These are phyloP conservation scores for Eutypella sp. DNA, from an alignment of 2,329 filamentous ascomycete species.

Conservation along the genomic window DNA sequence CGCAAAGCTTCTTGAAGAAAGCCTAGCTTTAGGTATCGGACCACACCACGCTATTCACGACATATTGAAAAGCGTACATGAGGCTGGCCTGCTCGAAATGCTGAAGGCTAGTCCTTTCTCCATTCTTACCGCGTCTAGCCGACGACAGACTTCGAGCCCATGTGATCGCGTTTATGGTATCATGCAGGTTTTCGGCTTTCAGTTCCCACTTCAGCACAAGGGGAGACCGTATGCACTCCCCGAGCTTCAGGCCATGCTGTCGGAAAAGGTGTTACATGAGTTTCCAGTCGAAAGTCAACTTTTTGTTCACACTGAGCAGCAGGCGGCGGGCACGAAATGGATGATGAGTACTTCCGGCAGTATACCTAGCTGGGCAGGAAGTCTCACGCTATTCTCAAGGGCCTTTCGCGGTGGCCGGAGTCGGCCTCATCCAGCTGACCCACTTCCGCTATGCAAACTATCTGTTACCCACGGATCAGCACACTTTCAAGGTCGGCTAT, in stretches of 20 bases:
- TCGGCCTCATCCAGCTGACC: neutral
- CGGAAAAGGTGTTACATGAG: neutral
- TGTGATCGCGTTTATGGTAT: constrained; percentile 1
- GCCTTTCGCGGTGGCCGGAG: neutral
- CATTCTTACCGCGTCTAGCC: neutral
- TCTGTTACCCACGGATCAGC: neutral
- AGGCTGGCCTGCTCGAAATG: neutral
- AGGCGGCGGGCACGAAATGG: neutral
- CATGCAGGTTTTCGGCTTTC: constrained; percentile 1
- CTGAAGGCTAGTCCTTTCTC: neutral
- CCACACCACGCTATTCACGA: neutral
- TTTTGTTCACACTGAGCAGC: constrained; percentile 1
- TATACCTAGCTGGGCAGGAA: neutral
- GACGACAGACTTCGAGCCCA: neutral
- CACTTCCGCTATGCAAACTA: neutral
- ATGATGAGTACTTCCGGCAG: neutral
- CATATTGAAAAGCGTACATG: neutral
- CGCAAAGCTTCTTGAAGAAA: neutral
- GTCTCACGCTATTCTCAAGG: neutral
- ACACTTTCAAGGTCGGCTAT: constrained; percentile 1
- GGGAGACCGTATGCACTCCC: neutral
- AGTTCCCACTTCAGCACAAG: neutral
- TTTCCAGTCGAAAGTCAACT: constrained; percentile 1
- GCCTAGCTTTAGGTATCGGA: neutral
- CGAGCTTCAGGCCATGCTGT: neutral